These are phyloP conservation scores for Jatropha curcas DNA, from an alignment of 345 rosid species.

Conservation along the genomic window DNA sequence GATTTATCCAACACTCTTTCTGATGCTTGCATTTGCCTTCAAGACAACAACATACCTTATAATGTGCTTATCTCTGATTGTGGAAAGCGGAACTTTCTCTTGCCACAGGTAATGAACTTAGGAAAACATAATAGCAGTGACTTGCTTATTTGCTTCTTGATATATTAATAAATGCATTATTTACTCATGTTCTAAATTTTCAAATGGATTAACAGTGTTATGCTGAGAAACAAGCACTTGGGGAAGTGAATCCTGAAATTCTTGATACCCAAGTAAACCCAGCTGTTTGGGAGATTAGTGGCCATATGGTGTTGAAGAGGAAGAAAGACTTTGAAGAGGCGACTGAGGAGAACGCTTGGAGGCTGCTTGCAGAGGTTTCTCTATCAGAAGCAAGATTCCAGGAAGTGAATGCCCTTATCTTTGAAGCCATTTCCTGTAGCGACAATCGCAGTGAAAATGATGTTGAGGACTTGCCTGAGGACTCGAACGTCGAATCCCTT, in stretches of 20 bases:
- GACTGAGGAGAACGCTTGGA: slow-evolving; percentile 86
- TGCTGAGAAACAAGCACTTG: slow-evolving; percentile 96
- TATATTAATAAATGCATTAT: not conserved
- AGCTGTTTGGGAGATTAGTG: slow-evolving; percentile 98
- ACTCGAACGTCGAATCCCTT: slow-evolving; percentile 20
- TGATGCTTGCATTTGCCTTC: slow-evolving; percentile 78
- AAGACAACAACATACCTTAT: slow-evolving; percentile 85
- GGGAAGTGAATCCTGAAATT: slow-evolving; percentile 75
- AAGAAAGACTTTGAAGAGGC: slow-evolving; percentile 88
- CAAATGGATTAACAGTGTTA: slow-evolving; percentile 60
- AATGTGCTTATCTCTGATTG: slow-evolving; percentile 80
- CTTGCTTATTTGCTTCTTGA: not conserved
- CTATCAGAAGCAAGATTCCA: slow-evolving; percentile 79
- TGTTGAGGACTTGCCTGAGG: slow-evolving; percentile 26
- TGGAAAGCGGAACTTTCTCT: slow-evolving; percentile 71
- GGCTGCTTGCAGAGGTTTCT: slow-evolving; percentile 86
- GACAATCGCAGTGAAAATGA: slow-evolving; percentile 22
- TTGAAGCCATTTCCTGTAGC: slow-evolving; percentile 46
- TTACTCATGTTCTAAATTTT: not conserved
- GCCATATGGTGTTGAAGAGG: slow-evolving; percentile 96
- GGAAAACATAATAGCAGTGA: not conserved
- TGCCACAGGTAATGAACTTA: slow-evolving; percentile 73
- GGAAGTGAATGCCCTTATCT: slow-evolving; percentile 68
- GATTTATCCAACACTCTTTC: slow-evolving; percentile 60
- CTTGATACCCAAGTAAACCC: slow-evolving; percentile 97